Evolutionary conservation across 192 early-diverging fungal genomes (phyloP).

Genomic region (Linnemannia zychae): DNA sequence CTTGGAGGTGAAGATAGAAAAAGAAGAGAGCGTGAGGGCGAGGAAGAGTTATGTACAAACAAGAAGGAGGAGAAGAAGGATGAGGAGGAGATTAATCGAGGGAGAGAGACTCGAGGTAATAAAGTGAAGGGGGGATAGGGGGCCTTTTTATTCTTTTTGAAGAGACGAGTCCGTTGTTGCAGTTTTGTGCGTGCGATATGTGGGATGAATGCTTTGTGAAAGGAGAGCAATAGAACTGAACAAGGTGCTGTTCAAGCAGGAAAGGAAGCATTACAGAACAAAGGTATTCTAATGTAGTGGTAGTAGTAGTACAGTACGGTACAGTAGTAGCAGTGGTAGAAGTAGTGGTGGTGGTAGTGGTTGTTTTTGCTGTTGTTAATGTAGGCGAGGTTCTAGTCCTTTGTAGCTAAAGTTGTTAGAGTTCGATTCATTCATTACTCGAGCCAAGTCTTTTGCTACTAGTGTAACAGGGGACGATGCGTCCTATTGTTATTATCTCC

Average conservation of each 20-base stretch:
- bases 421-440: neutral
- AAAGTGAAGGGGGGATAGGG: neutral
- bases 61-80: neutral
- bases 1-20: too few species aligned
- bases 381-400: neutral
- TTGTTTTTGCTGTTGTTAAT: too few species aligned
- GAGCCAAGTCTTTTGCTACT: too few species aligned
- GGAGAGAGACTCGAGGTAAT: slow-evolving; percentile 3
- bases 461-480: too few species aligned
- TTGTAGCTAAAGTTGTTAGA: neutral
- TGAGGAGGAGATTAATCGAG: neutral
- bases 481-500: neutral
- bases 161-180: neutral
- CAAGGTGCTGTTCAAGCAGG: neutral
- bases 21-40: neutral
- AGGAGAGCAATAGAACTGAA: neutral
- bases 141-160: neutral
- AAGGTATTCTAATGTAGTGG: too few species aligned
- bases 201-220: neutral
- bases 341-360: too few species aligned
- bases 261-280: neutral
- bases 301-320: too few species aligned
- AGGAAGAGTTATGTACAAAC: too few species aligned
- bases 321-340: too few species aligned
- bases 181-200: neutral